Percentiles rank a stretch among this genome's conserved stretches.
Conservation (phyloP, 371 early-diverging fungal species). For the Caulochytrium protostelioides region DNA sequence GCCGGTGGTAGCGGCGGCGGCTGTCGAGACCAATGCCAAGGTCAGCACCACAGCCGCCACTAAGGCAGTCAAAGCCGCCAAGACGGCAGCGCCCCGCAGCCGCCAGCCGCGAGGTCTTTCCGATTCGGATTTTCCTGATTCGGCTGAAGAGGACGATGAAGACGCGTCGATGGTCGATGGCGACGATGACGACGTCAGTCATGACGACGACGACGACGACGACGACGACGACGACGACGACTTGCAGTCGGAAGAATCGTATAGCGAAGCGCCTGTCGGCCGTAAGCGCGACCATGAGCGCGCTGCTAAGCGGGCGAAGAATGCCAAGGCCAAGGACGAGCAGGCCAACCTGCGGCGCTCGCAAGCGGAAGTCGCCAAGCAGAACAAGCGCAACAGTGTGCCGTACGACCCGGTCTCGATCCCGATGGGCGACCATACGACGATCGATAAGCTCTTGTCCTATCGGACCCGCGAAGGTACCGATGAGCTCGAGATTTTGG, state of each 20-base stretch:
- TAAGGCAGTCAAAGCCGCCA: too few relatives aligned
- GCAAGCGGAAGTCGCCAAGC: not conserved
- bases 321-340: not conserved
- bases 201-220: slow-evolving; percentile 4
- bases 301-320: not conserved
- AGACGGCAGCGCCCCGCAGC: too few relatives aligned
- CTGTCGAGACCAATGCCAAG: too few relatives aligned
- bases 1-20: too few relatives aligned
- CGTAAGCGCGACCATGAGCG: not conserved
- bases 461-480: slow-evolving; percentile 22
- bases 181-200: too few relatives aligned
- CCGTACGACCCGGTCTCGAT: slow-evolving; percentile 41
- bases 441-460: slow-evolving; percentile 43
- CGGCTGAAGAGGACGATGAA: too few relatives aligned
- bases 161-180: too few relatives aligned
- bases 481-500: slow-evolving; percentile 13
- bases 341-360: slow-evolving; percentile 1
- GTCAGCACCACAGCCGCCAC: too few relatives aligned
- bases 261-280: not conserved
- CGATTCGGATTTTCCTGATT: too few relatives aligned
- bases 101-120: too few relatives aligned
- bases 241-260: not conserved
- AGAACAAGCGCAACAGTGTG: slow-evolving; percentile 12
- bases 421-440: slow-evolving; percentile 40
- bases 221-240: slow-evolving; percentile 5